Evolutionary conservation across 1,139 yeast genomes (phyloP).

Genomic region (Suhomyces ambrosiae): DNA sequence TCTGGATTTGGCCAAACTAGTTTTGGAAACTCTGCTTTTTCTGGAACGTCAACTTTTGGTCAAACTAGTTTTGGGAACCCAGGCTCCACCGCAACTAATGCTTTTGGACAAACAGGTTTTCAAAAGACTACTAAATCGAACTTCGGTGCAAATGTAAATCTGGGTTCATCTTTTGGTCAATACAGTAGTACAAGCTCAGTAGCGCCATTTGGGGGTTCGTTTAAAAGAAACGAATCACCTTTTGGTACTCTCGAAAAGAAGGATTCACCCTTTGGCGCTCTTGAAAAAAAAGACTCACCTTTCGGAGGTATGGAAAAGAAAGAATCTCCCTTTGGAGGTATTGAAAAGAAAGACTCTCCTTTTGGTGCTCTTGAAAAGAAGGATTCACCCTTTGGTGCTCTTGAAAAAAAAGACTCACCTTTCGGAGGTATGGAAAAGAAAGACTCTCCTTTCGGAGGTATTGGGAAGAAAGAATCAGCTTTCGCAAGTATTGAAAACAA

Average conservation of each 20-base stretch:
- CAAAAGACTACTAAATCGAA: not conserved
- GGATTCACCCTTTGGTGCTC: not conserved
- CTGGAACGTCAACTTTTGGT: slow-evolving; percentile 16
- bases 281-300: not conserved
- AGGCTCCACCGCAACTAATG: slow-evolving; percentile 20
- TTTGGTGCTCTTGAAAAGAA: not conserved
- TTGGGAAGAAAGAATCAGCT: not conserved
- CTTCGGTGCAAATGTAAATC: not conserved
- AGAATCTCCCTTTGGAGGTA: no score
- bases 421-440: not conserved
- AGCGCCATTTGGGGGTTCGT: not conserved
- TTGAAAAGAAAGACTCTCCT: no score
- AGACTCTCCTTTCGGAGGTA: slow-evolving; percentile 1
- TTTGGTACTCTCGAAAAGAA: not conserved
- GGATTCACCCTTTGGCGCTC: not conserved
- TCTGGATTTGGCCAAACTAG: slow-evolving; percentile 12
- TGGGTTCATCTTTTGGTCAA: not conserved
- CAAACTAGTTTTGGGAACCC: slow-evolving; percentile 15
- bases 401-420: not conserved
- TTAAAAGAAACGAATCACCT: not conserved
- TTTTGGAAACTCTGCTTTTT: slow-evolving; percentile 3
- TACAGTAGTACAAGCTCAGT: not conserved
- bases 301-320: no score
- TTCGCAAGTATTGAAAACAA: not conserved
- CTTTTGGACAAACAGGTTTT: slow-evolving; percentile 17